These are phyloP conservation scores for Dendrostoma leiphaemia DNA, from an alignment of 2,329 filamentous ascomycete genomes.

Conservation along the genomic window DNA sequence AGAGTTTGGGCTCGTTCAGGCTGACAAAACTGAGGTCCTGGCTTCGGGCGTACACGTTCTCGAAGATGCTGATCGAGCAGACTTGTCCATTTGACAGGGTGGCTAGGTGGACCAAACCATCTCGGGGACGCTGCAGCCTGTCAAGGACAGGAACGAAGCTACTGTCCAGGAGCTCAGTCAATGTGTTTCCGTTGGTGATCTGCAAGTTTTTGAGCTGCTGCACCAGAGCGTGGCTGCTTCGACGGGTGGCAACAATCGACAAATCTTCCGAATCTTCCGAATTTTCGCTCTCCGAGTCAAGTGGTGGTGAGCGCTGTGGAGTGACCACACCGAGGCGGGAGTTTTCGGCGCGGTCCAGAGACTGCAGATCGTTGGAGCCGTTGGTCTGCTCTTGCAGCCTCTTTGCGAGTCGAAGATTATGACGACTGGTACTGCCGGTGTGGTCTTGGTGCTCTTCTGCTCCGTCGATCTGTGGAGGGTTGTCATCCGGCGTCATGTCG, in stretches of 20 bases:
- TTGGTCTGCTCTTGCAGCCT: too few species aligned
- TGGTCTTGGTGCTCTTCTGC: background rate
- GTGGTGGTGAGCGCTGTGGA: background rate
- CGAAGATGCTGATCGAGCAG: background rate
- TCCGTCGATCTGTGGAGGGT: background rate
- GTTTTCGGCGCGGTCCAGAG: too few species aligned
- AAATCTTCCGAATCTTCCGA: too few species aligned
- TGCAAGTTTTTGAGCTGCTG: background rate
- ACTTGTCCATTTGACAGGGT: background rate
- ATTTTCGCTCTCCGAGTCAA: too few species aligned
- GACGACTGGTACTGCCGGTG: too few species aligned
- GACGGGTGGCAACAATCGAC: too few species aligned
- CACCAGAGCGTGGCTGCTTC: background rate
- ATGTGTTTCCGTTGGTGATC: background rate
- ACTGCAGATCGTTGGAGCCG: too few species aligned
- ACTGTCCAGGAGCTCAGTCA: background rate
- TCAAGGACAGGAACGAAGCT: background rate
- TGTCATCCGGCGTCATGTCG: background rate
- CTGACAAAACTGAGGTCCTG: background rate
- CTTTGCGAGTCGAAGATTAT: too few species aligned
- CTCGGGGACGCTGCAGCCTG: background rate
- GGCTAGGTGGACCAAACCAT: background rate
- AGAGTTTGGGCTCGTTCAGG: background rate
- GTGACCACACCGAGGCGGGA: too few species aligned
- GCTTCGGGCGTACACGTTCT: background rate